Evolutionary conservation across 352 stramenopile species (phyloP).

Genomic region (Phytopythium ostracodes): DNA sequence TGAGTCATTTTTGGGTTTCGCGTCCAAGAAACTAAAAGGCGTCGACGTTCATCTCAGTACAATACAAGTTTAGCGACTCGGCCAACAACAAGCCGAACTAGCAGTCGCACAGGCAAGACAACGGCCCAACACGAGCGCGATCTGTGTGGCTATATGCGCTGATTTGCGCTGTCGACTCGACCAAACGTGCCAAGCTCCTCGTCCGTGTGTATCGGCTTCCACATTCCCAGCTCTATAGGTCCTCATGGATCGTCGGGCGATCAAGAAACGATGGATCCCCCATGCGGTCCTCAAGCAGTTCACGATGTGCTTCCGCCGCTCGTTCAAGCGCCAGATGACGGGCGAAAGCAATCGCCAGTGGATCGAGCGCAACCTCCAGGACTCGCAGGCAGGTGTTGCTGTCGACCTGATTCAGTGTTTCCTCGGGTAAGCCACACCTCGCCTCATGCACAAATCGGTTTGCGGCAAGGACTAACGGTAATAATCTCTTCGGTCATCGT

Average conservation of each 20-base stretch:
- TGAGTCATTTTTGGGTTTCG: slow-evolving; percentile 1
- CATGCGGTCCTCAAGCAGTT: slow-evolving; percentile 12
- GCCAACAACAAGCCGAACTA: neutral
- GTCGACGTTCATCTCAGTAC: neutral
- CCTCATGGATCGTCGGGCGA: neutral
- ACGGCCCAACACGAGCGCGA: neutral
- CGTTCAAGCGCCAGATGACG: slow-evolving; percentile 58
- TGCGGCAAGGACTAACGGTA: neutral
- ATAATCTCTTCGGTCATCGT: neutral
- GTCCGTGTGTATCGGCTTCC: too few relatives aligned
- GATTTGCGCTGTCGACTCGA: neutral
- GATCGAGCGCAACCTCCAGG: slow-evolving; percentile 69
- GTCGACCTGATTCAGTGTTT: slow-evolving; percentile 53
- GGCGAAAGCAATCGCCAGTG: slow-evolving; percentile 63
- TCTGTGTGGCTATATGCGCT: neutral
- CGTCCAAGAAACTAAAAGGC: neutral
- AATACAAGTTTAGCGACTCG: neutral
- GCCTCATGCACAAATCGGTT: neutral
- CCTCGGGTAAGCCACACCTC: slow-evolving; percentile 27
- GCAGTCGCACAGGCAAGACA: neutral
- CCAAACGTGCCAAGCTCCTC: neutral
- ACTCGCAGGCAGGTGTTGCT: slow-evolving; percentile 50
- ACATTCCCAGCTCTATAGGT: neutral
- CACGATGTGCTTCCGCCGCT: slow-evolving; percentile 19
- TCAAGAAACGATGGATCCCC: slow-evolving; percentile 3